These are phyloP conservation scores for Aphanomyces euteiches DNA, from an alignment of 352 stramenopile species.

Conservation along the genomic window DNA sequence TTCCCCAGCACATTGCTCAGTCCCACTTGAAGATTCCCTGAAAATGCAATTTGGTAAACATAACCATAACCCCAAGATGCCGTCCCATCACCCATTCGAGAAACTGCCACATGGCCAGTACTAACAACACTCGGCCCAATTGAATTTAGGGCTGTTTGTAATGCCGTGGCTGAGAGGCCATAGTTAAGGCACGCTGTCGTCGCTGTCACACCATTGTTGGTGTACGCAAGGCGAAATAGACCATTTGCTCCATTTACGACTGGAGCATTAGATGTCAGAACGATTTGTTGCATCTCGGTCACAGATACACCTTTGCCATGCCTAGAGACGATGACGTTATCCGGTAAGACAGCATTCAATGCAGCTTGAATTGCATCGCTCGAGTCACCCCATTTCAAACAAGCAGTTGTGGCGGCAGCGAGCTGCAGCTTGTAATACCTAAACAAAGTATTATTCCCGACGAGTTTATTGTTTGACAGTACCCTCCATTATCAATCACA, in stretches of 20 bases:
- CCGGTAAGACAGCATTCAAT: constrained; percentile 42
- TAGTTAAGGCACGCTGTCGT: constrained; percentile 67
- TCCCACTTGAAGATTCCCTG: constrained; percentile 50
- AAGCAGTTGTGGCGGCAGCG: constrained; percentile 36
- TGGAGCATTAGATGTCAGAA: constrained; percentile 59
- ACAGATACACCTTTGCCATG: constrained; percentile 55
- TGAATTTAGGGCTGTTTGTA: constrained; percentile 61
- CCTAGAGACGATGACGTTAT: constrained; percentile 55
- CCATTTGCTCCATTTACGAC: constrained; percentile 46
- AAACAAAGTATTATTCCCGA: background rate
- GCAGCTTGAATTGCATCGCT: constrained; percentile 45
- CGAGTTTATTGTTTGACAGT: background rate
- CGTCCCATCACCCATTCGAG: constrained; percentile 55
- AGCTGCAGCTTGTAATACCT: constrained; percentile 47
- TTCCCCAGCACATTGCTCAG: constrained; percentile 59
- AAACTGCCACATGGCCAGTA: constrained; percentile 53
- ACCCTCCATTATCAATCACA: constrained; percentile 52
- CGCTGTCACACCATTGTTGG: constrained; percentile 47
- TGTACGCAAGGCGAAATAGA: constrained; percentile 65
- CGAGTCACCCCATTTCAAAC: constrained; percentile 55
- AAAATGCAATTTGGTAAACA: constrained; percentile 68
- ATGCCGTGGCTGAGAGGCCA: constrained; percentile 49
- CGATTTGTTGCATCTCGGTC: constrained; percentile 66
- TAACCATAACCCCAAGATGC: constrained; percentile 72
- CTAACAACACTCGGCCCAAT: constrained; percentile 43